Evolutionary conservation across 805 yeast genomes (phyloP), one percentile per base, ranked within the genome.

Genomic region (Sugiyamaella lignohabitans): DNA sequence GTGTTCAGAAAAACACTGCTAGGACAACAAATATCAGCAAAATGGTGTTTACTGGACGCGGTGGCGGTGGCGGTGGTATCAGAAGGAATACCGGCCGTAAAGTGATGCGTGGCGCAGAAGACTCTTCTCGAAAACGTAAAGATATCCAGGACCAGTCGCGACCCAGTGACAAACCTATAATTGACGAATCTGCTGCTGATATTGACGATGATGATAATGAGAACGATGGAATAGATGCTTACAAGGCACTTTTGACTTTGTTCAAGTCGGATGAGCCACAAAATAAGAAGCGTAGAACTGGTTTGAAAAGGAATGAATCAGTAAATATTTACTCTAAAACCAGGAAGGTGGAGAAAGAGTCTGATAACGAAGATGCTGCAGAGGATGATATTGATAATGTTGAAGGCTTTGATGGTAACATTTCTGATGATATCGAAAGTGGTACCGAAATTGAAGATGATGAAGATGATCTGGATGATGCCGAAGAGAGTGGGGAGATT

Each of bases 181-280:
- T 29, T 18, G 42, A 41, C 18, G 34, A 36, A 56, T 3, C 46
- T 16, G 46, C 42, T 1, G 49, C 53, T 5, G 47, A 27, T 27
- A 27, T 43, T 14, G 54, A 44, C 5, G 51, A 39, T 4, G 61
- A 54, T 24, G 63, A 59, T 4, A 58, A 58, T 14, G 62, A 43
- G 46, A 54, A 58, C 64, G 27, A 71, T 73, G 14, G 14, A 8
- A 14, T 8, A 27, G 14, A 27, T 8, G 59, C 58, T 2, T 84
- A 84, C 62, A 73, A 75, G 54, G 89, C 91, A 1, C 66, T 84
- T 42, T 61, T 84, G 58, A 78, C 86, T 1, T 69, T 84, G 42
- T 68, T 84, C 50, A 73, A 69, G 38, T 63, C 76, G 6, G 80
- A 75, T 27, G 24, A 19, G 55, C 34, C 5, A 49, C 48, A 30